These are phyloP conservation scores for Vigna radiata DNA, from an alignment of 306 rosid species.

Conservation along the genomic window DNA sequence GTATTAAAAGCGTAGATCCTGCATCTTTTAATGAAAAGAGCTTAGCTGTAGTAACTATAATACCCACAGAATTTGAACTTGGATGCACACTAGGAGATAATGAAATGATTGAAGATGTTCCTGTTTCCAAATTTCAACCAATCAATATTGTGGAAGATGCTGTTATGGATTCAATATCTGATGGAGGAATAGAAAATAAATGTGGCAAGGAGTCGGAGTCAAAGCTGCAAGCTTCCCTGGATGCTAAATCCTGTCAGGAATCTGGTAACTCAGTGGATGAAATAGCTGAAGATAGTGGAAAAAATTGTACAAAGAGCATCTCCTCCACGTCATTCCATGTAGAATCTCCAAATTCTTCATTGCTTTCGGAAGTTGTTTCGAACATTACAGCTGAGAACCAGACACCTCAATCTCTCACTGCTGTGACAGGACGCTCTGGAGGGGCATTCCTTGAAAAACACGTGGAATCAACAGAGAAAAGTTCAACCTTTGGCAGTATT, in stretches of 20 bases:
- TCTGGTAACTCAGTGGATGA: slow-evolving; percentile 32
- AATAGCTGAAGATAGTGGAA: slow-evolving; percentile 40
- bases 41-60: slow-evolving; percentile 12
- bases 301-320: slow-evolving; percentile 36
- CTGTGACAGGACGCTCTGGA: slow-evolving; percentile 45
- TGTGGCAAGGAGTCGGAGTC: slow-evolving; percentile 33
- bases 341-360: slow-evolving; percentile 48
- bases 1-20: neutral
- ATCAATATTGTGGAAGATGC: slow-evolving; percentile 31
- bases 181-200: slow-evolving; percentile 40
- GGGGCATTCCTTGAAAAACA: slow-evolving; percentile 37
- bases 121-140: slow-evolving; percentile 40
- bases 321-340: slow-evolving; percentile 29
- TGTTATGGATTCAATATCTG: slow-evolving; percentile 38
- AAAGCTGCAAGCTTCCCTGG: slow-evolving; percentile 28
- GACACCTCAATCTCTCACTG: slow-evolving; percentile 46
- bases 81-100: slow-evolving; percentile 32
- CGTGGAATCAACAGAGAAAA: slow-evolving; percentile 42
- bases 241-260: slow-evolving; percentile 26
- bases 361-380: slow-evolving; percentile 38
- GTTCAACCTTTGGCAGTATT: slow-evolving; percentile 47
- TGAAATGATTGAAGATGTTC: slow-evolving; percentile 24
- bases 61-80: slow-evolving; percentile 31
- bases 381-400: slow-evolving; percentile 46
- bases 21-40: slow-evolving; percentile 33